Evolutionary conservation across 164 flowering plant genomes (phyloP).

Genomic region (Magnolia officinalis): DNA sequence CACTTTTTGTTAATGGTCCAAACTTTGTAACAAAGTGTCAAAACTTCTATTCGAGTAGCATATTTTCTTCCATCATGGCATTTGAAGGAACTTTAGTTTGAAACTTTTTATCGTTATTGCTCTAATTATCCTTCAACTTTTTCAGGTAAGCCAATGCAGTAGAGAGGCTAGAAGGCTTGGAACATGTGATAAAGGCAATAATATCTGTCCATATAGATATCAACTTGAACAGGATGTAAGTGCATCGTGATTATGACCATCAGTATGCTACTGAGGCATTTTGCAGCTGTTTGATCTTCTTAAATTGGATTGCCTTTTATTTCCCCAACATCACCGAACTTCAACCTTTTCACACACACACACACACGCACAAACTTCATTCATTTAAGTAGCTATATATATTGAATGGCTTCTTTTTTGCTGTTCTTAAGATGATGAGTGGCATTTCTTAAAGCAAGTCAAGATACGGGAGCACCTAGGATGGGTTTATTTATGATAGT

Average conservation of each 20-base stretch:
- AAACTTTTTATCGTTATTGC: background rate
- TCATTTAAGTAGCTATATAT: background rate
- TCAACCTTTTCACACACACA: too few relatives aligned
- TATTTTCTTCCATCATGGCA: background rate
- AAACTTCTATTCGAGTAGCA: background rate
- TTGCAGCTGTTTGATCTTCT: background rate
- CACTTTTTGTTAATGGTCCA: background rate
- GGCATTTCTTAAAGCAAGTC: too few relatives aligned
- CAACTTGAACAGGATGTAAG: conserved; percentile 79
- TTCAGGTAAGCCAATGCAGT: conserved; percentile 23
- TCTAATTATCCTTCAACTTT: background rate
- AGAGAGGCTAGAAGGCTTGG: conserved; percentile 24
- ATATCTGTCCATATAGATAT: conserved; percentile 30
- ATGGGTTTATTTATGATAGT: too few relatives aligned
- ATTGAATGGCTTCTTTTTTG: background rate
- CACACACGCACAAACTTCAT: background rate
- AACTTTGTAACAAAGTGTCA: background rate
- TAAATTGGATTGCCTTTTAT: background rate
- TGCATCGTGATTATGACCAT: background rate
- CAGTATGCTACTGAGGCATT: background rate
- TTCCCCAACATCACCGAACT: background rate
- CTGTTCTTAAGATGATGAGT: background rate
- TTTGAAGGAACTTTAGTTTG: background rate
- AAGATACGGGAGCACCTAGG: too few relatives aligned
- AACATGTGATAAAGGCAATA: conserved; percentile 19